Conservation (phyloP, 2,329 filamentous ascomycete genomes). For the Claviceps pazoutovae region DNA sequence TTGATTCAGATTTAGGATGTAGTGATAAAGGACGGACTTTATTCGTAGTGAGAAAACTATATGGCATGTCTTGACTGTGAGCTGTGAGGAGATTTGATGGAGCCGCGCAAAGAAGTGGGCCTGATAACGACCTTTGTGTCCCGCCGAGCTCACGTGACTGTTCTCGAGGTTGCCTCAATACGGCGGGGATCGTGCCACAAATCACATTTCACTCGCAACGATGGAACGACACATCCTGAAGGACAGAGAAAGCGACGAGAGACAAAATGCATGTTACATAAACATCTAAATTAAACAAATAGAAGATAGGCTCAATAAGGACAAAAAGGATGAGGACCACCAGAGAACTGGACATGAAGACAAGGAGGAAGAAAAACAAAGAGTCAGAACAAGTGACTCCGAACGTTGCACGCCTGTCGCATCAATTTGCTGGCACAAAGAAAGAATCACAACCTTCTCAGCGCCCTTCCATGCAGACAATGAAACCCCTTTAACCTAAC, state of each 20-base stretch:
- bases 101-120: slow-evolving; percentile 10
- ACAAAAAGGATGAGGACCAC: background rate
- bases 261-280: background rate
- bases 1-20: slow-evolving; percentile 5
- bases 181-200: no score
- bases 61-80: background rate
- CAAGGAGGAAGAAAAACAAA: slow-evolving; percentile 3
- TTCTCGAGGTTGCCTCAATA: no score
- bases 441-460: slow-evolving; percentile 1
- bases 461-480: slow-evolving; percentile 1
- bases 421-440: slow-evolving; percentile 6
- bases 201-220: no score
- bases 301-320: background rate
- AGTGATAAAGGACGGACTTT: background rate
- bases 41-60: background rate
- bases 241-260: background rate
- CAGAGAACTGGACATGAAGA: background rate
- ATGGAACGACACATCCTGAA: no score
- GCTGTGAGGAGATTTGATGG: slow-evolving; percentile 13
- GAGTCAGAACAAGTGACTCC: slow-evolving; percentile 4
- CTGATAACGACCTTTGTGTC: background rate
- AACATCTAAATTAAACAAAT: slow-evolving; percentile 3
- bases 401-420: slow-evolving; percentile 9
- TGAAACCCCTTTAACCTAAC: slow-evolving; percentile 32
- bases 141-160: slow-evolving; percentile 8